These are phyloP conservation scores for Trichoderma lentiforme DNA, from an alignment of 2,329 filamentous ascomycete species.

Conservation along the genomic window DNA sequence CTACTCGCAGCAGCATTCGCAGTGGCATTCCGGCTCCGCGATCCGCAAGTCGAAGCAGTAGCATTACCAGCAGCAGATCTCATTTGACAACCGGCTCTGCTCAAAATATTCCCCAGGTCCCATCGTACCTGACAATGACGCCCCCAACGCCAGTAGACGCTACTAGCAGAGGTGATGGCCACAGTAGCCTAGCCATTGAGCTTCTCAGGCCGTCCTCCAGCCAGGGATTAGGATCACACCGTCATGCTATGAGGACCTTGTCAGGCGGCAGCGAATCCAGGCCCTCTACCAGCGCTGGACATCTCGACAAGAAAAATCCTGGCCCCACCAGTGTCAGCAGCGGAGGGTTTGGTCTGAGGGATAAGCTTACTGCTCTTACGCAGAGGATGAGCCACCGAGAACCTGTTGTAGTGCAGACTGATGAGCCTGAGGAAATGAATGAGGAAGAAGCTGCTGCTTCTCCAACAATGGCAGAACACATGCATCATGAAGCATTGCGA, in stretches of 20 bases:
- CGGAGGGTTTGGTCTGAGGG: constrained; percentile 34
- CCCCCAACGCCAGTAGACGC: constrained; percentile 42
- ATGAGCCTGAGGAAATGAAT: constrained; percentile 7
- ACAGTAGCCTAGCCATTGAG: constrained; percentile 29
- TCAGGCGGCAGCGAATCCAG: constrained; percentile 24
- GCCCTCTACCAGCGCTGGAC: constrained; percentile 34
- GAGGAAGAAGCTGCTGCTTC: constrained; percentile 1
- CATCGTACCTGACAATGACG: constrained; percentile 46
- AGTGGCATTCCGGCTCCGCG: constrained; percentile 45
- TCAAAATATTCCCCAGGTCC: constrained; percentile 30
- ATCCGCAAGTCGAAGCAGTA: constrained; percentile 52
- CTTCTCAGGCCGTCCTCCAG: constrained; percentile 34
- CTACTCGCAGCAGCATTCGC: constrained; percentile 47
- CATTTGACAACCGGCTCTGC: constrained; percentile 34
- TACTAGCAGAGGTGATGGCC: constrained; percentile 21
- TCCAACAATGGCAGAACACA: neutral
- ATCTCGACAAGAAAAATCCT: constrained; percentile 26
- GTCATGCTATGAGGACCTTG: constrained; percentile 20
- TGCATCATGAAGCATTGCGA: neutral
- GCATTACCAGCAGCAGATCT: constrained; percentile 47
- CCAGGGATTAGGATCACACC: constrained; percentile 27
- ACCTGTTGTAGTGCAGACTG: constrained; percentile 8
- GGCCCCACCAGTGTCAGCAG: constrained; percentile 24
- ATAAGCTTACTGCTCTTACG: constrained; percentile 36
- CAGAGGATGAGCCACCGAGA: constrained; percentile 29